These are phyloP conservation scores for Phytophthora europaea DNA, from an alignment of 352 stramenopile species.

Conservation along the genomic window DNA sequence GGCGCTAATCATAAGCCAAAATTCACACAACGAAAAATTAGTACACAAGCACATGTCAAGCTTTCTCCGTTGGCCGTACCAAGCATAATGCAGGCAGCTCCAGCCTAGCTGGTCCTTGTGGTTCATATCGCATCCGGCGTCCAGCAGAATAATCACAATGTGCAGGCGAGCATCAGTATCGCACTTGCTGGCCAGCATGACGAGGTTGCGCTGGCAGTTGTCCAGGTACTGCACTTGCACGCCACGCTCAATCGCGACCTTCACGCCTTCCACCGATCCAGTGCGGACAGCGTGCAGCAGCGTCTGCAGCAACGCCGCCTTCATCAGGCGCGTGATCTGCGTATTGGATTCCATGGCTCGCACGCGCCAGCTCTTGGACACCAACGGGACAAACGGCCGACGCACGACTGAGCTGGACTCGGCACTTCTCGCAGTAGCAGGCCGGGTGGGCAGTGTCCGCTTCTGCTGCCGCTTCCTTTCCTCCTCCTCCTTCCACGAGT, in stretches of 20 bases:
- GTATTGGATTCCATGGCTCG: slow-evolving; percentile 71
- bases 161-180: slow-evolving; percentile 83
- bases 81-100: slow-evolving; percentile 90
- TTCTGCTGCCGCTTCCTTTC: slow-evolving; percentile 7
- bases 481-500: slow-evolving; percentile 29
- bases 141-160: slow-evolving; percentile 87
- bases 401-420: slow-evolving; percentile 28
- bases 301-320: slow-evolving; percentile 87
- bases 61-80: slow-evolving; percentile 46
- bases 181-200: slow-evolving; percentile 88
- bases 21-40: background rate
- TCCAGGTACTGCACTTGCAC: slow-evolving; percentile 84
- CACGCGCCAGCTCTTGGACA: slow-evolving; percentile 56
- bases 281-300: slow-evolving; percentile 83
- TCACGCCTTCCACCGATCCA: slow-evolving; percentile 84
- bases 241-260: slow-evolving; percentile 86
- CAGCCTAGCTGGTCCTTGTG: slow-evolving; percentile 86
- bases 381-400: slow-evolving; percentile 60
- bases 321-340: slow-evolving; percentile 79
- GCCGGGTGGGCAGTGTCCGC: slow-evolving; percentile 6
- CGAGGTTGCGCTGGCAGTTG: slow-evolving; percentile 79
- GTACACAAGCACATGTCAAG: background rate
- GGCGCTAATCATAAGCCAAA: slow-evolving; percentile 48
- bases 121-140: slow-evolving; percentile 89
- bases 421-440: slow-evolving; percentile 38